Base-by-base conservation (phyloP, 805 yeast genomes). In the Kodamaea neixiangensis region DNA sequence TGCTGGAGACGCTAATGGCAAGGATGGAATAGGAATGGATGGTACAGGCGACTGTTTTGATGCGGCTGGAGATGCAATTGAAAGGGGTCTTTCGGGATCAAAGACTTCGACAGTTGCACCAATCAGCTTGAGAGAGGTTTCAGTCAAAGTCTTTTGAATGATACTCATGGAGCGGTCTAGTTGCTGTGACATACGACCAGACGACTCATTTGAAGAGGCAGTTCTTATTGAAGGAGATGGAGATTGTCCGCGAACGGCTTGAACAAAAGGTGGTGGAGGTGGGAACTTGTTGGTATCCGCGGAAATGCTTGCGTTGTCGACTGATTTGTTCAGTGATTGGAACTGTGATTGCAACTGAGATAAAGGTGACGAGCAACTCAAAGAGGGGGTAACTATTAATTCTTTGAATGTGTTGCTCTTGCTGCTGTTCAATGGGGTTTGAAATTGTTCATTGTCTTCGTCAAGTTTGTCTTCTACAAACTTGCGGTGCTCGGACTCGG, bases 291-390 rank as follows among this genome's bases (percentile, higher is more conserved):
- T 25, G 33, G 7, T 14, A 17, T 19, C 33, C 33, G 4, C 35
- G 2, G 35, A 25, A 18, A 10, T 15, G 14, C 18, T n/a, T 10
- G 22, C 5, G 19, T 29, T 22, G 5, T 43, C 15, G 7, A 21
- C 35, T 13, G 45, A 42, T 18, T 22, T 15, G 35, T 42, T 42
- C 45, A 42, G 45, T 14, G 41, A 37, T 17, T 44, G 48, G 47
- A 51, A 53, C 37, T 56, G 56, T n/a, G 51, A 34, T 15, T 56
- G 57, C 14, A 56, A 50, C 34, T 55, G 60, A 9, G 58, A 55
- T 34, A 54, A 53, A 5, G 60, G 57, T 5, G 58, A 53, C 4
- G 51, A 43, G n/a, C 49, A 48, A 37, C 46, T 46, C 35, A 51
- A 46, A 1, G 58, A 55, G 13, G 57, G 57, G 3, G 58, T 44